Percentiles rank a stretch among this genome's conserved stretches.
phyloP scores from a whole-genome alignment of 2,329 filamentous ascomycete genomes.

The Dothideomycetes sp. region DNA sequence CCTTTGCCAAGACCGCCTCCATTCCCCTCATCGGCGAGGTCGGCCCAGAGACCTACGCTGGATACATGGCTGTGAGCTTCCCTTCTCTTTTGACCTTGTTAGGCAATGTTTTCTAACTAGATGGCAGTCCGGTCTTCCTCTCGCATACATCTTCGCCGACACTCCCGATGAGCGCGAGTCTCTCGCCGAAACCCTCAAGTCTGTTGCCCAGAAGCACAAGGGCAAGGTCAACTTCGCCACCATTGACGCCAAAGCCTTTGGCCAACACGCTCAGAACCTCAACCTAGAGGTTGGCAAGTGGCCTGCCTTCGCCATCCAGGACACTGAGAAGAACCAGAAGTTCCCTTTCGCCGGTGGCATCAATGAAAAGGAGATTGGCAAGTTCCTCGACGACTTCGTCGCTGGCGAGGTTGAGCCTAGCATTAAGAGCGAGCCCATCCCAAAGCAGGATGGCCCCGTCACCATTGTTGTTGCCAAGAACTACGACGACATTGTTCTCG shows the following conservation, averaged over 20 bases:
- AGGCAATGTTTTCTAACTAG: too few relatives aligned
- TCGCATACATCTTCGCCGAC: conserved; percentile 25
- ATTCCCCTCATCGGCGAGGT: conserved; percentile 92
- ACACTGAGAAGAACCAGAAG: conserved; percentile 90
- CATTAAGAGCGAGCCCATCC: conserved; percentile 97
- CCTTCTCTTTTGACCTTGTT: background rate
- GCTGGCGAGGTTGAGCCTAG: conserved; percentile 85
- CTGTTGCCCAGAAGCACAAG: conserved; percentile 82
- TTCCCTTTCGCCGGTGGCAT: conserved; percentile 69
- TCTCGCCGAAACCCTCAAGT: conserved; percentile 67
- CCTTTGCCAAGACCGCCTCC: conserved; percentile 73
- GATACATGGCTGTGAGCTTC: conserved; percentile 68
- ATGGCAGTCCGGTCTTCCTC: conserved; percentile 56
- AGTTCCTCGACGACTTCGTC: conserved; percentile 77
- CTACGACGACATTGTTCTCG: conserved; percentile 83
- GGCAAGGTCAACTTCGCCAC: conserved; percentile 95
- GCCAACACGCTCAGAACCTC: conserved; percentile 89
- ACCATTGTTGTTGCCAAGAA: conserved; percentile 83
- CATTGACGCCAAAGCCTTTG: conserved; percentile 89
- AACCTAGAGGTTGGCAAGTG: conserved; percentile 94
- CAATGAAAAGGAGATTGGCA: conserved; percentile 58
- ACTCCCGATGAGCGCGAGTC: conserved; percentile 42
- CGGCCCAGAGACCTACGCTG: conserved; percentile 89
- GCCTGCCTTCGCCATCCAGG: conserved; percentile 96
- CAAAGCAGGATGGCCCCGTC: conserved; percentile 80